Evolutionary conservation across 139 green algal species (phyloP).

Genomic region (Chlorella sp.): DNA sequence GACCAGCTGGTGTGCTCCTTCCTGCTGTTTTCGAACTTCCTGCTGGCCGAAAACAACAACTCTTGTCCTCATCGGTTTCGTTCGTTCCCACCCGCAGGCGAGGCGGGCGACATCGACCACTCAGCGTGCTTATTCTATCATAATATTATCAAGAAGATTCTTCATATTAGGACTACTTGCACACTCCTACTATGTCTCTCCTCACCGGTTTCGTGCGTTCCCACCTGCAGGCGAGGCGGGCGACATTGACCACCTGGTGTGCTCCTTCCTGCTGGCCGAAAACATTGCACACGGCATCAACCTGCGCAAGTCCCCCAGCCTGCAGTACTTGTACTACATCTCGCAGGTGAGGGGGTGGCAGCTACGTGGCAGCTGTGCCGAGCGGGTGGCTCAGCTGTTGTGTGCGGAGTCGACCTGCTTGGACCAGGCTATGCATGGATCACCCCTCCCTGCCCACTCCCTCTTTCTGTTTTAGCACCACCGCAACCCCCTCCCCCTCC

Average conservation of each 20-base stretch:
- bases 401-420: no score
- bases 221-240: conserved; percentile 85
- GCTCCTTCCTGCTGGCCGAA: conserved; percentile 91
- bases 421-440: no score
- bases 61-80: not conserved
- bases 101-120: conserved; percentile 98
- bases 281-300: conserved; percentile 99
- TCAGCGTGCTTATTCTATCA: conserved; percentile 89
- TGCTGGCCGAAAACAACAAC: conserved; percentile 92
- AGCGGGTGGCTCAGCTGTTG: not conserved
- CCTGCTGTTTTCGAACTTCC: conserved; percentile 18
- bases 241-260: conserved; percentile 96
- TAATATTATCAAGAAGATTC: no score
- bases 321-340: conserved; percentile 92
- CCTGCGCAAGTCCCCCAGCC: conserved; percentile 91
- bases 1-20: conserved; percentile 84
- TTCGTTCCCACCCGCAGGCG: conserved; percentile 51
- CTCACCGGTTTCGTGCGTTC: not conserved
- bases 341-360: conserved; percentile 47
- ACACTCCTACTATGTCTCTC: not conserved
- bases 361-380: not conserved
- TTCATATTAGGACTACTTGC: no score
- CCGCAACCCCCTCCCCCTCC: no score
- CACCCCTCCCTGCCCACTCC: no score
- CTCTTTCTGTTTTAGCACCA: no score